These are phyloP conservation scores for Musa acuminata DNA, from an alignment of 176 grass and related monocot species.

Conservation along the genomic window DNA sequence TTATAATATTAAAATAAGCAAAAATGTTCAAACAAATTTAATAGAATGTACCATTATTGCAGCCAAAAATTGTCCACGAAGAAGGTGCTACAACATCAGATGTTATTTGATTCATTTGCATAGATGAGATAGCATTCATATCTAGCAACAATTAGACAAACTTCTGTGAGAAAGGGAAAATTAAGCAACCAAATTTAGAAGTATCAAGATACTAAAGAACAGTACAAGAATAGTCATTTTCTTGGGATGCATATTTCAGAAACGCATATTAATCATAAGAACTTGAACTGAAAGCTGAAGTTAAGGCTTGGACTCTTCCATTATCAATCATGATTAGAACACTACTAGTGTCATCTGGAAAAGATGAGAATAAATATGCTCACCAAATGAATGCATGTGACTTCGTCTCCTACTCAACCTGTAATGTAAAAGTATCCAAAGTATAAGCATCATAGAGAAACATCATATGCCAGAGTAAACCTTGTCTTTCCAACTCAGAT, in stretches of 20 bases:
- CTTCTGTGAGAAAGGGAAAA: background rate
- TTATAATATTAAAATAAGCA: background rate
- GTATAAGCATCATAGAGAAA: background rate
- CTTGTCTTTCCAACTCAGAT: background rate
- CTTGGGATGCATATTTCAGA: too few species aligned
- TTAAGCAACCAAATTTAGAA: background rate
- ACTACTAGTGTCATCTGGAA: background rate
- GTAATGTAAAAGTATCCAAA: background rate
- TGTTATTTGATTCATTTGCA: background rate
- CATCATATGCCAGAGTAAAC: background rate
- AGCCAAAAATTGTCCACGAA: constrained; percentile 14
- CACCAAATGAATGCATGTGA: background rate
- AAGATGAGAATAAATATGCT: background rate
- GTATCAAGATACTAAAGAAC: background rate
- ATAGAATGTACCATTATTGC: constrained; percentile 6
- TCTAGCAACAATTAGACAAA: background rate
- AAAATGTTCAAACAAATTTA: background rate
- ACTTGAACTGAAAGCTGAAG: too few species aligned
- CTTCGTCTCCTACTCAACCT: constrained; percentile 1
- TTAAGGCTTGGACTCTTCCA: too few species aligned
- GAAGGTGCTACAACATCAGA: constrained; percentile 22
- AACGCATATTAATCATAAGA: too few species aligned
- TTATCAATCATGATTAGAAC: too few species aligned
- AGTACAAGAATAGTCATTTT: too few species aligned
- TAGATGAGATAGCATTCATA: background rate